Conservation (phyloP, 2,329 filamentous ascomycete genomes). For the Cladosporium sp. region DNA sequence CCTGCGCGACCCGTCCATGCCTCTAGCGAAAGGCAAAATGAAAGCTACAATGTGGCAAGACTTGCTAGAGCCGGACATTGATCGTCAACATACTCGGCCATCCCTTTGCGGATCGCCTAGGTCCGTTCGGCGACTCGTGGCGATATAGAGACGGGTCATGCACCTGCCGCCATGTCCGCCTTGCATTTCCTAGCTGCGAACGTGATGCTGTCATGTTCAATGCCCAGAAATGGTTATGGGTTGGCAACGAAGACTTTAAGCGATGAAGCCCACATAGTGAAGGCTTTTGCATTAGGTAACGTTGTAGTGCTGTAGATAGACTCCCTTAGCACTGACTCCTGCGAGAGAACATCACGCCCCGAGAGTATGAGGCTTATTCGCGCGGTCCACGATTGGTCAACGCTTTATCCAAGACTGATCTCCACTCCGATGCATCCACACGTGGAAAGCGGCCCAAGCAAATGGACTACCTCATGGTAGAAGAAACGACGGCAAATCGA, state of each 20-base stretch:
- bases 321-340: no score
- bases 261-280: no score
- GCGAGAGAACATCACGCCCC: no score
- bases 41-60: slow-evolving; percentile 7
- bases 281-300: no score
- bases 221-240: no score
- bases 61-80: slow-evolving; percentile 4
- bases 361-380: no score
- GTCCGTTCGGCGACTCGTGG: slow-evolving; percentile 7
- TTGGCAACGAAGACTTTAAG: no score
- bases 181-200: background rate
- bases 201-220: no score
- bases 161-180: background rate
- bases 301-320: no score
- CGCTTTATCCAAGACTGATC: background rate
- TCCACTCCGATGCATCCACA: background rate
- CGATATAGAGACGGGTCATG: background rate
- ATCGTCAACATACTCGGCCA: background rate
- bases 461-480: no score
- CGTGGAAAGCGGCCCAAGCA: background rate
- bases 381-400: no score
- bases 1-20: slow-evolving; percentile 3
- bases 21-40: slow-evolving; percentile 11
- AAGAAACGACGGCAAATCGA: no score
- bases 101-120: slow-evolving; percentile 5